Evolutionary conservation across 1,284 basidiomycete genomes (phyloP).

Genomic region (Abortiporus biennis): DNA sequence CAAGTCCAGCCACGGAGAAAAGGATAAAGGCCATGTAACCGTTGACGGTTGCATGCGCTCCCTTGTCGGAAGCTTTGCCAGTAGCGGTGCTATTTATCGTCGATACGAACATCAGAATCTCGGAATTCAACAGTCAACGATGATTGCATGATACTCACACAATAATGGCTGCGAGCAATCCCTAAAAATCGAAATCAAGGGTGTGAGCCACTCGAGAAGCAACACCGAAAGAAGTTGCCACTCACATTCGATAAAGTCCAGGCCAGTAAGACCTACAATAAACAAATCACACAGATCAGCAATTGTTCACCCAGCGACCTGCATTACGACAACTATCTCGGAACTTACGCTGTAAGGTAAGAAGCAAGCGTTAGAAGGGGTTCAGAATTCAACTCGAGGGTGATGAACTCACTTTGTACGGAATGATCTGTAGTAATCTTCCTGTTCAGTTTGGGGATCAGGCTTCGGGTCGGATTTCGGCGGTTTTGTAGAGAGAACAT

Average conservation of each 20-base stretch:
- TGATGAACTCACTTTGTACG: constrained; percentile 65
- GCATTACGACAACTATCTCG: background rate
- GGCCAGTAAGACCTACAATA: constrained; percentile 54
- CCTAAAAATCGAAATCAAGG: constrained; percentile 31
- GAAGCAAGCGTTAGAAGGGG: constrained; percentile 1
- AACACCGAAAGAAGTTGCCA: constrained; percentile 7
- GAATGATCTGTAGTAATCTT: constrained; percentile 87
- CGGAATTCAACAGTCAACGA: background rate
- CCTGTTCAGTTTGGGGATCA: constrained; percentile 68
- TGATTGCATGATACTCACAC: constrained; percentile 33
- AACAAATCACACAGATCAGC: constrained; percentile 1
- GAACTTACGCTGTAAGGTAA: constrained; percentile 17
- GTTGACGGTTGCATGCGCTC: constrained; percentile 49
- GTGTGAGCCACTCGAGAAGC: constrained; percentile 6
- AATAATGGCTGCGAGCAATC: constrained; percentile 68
- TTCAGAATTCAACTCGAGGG: constrained; percentile 8
- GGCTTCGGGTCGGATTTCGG: constrained; percentile 61
- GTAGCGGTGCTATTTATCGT: constrained; percentile 41
- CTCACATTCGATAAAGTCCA: constrained; percentile 82
- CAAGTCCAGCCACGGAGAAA: constrained; percentile 81
- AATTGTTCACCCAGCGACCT: background rate
- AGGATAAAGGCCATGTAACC: constrained; percentile 81
- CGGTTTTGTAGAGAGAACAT: constrained; percentile 68
- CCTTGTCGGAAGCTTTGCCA: constrained; percentile 33
- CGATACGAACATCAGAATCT: constrained; percentile 13